Base-by-base conservation (phyloP, 148 eudicot species). In the Talinum fruticosum region DNA sequence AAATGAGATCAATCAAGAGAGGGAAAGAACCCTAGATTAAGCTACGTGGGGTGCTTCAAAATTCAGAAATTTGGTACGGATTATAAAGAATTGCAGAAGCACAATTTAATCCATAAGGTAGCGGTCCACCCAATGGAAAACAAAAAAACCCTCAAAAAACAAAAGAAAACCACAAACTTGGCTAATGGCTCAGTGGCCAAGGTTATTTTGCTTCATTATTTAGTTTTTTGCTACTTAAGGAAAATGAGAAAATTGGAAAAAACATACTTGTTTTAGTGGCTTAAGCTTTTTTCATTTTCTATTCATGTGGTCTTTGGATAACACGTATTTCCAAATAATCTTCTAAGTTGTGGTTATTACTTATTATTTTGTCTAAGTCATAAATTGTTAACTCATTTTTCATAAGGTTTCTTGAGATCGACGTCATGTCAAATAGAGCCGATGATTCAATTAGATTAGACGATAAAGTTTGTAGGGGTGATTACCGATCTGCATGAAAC, bases 51-150 rank as follows among this genome's bases (percentile, higher is more conserved):
- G 67, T 34, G 30, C 16, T 36, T 24, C 21, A 24, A 49, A 47
- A 16, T 41, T 41, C n/a, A 67, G 47, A 26, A 57, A 57, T 23
- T 24, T 23, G 64, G 26, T n/a, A 57, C 64, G 8, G 6, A 23
- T 57, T n/a, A 57, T 57, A 57, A 57, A 57, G n/a, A 23, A 10
- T 23, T 6, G n/a, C 5, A 23, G 64, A 21, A 8, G 72, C 32
- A 47, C 61, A 29, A 75, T 29, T 24, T 30, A 33, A 8, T 0
- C 29, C 23, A 18, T n/a, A n/a, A n/a, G 1, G 32, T 57, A 36
- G 53, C 53, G 74, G 74, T 49, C 73, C 69, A 69, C 12, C 47
- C 21, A 29, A 24, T 41, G 47, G 47, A 41, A 64, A 30, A 32
- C 64, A 8, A 24, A n/a, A 24, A 24, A 12, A 59, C 4, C 2